Evolutionary conservation across 177 flowering plant species (phyloP).

Genomic region (Vitis hybrid): DNA sequence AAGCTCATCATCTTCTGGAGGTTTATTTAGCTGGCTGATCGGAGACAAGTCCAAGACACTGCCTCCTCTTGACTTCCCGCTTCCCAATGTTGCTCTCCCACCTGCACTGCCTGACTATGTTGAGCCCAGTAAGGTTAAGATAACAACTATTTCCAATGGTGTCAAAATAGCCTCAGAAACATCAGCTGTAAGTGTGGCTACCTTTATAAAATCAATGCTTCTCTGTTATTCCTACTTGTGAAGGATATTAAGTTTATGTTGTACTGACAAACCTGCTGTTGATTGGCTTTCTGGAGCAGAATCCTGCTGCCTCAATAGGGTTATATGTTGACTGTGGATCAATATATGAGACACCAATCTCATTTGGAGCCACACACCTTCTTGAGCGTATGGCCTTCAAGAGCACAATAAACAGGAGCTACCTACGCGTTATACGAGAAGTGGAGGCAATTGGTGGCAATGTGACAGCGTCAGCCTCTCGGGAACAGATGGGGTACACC

Average conservation of each 20-base stretch:
- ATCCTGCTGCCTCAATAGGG: slow-evolving; percentile 84
- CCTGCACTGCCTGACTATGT: slow-evolving; percentile 78
- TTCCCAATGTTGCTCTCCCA: slow-evolving; percentile 54
- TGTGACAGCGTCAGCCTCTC: slow-evolving; percentile 70
- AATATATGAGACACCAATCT: slow-evolving; percentile 66
- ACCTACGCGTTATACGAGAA: slow-evolving; percentile 86
- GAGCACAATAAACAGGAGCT: slow-evolving; percentile 81
- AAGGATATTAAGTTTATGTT: not conserved
- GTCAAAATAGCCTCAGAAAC: slow-evolving; percentile 77
- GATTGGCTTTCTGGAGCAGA: slow-evolving; percentile 40
- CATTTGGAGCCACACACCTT: slow-evolving; percentile 77
- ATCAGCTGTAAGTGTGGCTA: slow-evolving; percentile 45
- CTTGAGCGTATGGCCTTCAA: slow-evolving; percentile 97
- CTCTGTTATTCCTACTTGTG: not conserved
- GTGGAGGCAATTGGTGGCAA: slow-evolving; percentile 92
- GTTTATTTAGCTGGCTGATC: slow-evolving; percentile 74
- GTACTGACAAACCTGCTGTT: not conserved
- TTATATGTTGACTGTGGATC: slow-evolving; percentile 88
- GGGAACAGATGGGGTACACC: slow-evolving; percentile 92
- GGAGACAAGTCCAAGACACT: slow-evolving; percentile 47
- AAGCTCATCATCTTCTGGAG: slow-evolving; percentile 49
- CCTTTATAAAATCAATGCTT: not conserved
- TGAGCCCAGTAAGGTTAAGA: slow-evolving; percentile 68
- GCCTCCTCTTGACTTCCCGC: slow-evolving; percentile 71
- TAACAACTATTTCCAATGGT: slow-evolving; percentile 83